phyloP scores from a whole-genome alignment of 305 asterid species.

The Solanum hybrid region DNA sequence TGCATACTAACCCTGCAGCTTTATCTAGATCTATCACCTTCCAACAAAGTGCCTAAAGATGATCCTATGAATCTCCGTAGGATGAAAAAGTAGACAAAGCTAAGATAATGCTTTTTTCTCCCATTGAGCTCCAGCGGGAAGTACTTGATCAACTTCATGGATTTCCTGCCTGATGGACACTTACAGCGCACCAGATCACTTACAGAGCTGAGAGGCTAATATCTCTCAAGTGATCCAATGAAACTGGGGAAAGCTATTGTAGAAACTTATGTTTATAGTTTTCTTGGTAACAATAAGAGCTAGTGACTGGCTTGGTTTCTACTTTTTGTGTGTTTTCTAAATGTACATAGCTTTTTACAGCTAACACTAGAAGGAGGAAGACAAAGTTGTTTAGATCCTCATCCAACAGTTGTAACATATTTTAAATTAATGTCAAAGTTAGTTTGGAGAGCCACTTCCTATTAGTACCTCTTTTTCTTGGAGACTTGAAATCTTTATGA shows the following conservation, averaged over 20 bases:
- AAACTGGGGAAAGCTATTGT: slow-evolving; percentile 2
- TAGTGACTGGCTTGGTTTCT: slow-evolving; percentile 13
- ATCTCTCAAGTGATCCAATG: neutral
- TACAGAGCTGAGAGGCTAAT: neutral
- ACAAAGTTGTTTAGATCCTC: neutral
- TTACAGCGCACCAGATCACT: neutral
- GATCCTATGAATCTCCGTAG: slow-evolving; percentile 42
- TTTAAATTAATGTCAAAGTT: neutral
- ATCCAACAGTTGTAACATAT: neutral
- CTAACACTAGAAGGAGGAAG: slow-evolving; percentile 13
- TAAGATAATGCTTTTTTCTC: neutral
- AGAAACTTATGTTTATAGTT: neutral
- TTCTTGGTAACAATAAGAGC: slow-evolving; percentile 5
- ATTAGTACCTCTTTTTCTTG: neutral
- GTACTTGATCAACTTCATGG: neutral
- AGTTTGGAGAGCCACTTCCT: neutral
- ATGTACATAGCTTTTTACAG: slow-evolving; percentile 35
- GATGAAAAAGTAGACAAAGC: slow-evolving; percentile 21
- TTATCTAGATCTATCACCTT: slow-evolving; percentile 63
- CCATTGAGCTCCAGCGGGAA: neutral
- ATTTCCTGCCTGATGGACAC: neutral
- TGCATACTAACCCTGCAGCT: slow-evolving; percentile 83
- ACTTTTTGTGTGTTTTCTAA: slow-evolving; percentile 18
- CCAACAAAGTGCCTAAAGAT: slow-evolving; percentile 48
- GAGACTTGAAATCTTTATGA: neutral